Percentiles rank a stretch among this genome's conserved stretches.
Conservation (phyloP, 768 basidiomycete genomes). For the Leccinellum albellum region DNA sequence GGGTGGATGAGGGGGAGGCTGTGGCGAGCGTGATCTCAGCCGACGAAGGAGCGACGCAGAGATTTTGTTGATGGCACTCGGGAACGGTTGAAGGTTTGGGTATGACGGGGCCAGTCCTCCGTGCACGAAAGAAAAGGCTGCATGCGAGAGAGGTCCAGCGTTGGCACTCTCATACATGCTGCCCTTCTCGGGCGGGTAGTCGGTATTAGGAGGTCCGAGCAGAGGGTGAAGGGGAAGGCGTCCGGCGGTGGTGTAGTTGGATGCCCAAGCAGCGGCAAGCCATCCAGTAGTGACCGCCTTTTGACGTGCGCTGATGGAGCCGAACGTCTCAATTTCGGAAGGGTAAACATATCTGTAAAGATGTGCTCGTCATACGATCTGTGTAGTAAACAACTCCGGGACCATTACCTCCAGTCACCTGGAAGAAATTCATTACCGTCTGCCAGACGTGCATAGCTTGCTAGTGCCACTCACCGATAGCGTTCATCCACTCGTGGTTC, state of each 20-base stretch:
- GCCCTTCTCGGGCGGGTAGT: conserved; percentile 42
- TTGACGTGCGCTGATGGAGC: conserved; percentile 65
- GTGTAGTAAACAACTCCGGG: not conserved
- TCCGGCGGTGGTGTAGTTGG: conserved; percentile 78
- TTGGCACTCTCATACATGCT: conserved; percentile 31
- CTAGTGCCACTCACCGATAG: conserved; percentile 52
- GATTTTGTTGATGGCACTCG: conserved; percentile 75
- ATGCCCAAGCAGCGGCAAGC: conserved; percentile 79
- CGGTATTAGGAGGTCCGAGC: conserved; percentile 64
- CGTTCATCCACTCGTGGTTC: conserved; percentile 97
- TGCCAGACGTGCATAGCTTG: not conserved
- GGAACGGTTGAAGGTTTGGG: conserved; percentile 73
- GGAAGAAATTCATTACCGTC: conserved; percentile 10
- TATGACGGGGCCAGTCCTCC: conserved; percentile 85
- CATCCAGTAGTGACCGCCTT: conserved; percentile 69
- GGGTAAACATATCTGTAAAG: conserved; percentile 73
- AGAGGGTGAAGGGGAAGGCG: conserved; percentile 77
- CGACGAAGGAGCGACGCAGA: conserved; percentile 66
- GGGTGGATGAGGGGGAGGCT: conserved; percentile 77
- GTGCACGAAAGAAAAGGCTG: conserved; percentile 89
- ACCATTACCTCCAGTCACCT: conserved; percentile 81
- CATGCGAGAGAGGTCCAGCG: conserved; percentile 58
- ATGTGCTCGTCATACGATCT: conserved; percentile 4
- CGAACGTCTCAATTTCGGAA: conserved; percentile 81
- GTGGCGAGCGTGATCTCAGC: conserved; percentile 60